phyloP scores from a whole-genome alignment of 805 yeast genomes.

The Lipomyces starkeyi region DNA sequence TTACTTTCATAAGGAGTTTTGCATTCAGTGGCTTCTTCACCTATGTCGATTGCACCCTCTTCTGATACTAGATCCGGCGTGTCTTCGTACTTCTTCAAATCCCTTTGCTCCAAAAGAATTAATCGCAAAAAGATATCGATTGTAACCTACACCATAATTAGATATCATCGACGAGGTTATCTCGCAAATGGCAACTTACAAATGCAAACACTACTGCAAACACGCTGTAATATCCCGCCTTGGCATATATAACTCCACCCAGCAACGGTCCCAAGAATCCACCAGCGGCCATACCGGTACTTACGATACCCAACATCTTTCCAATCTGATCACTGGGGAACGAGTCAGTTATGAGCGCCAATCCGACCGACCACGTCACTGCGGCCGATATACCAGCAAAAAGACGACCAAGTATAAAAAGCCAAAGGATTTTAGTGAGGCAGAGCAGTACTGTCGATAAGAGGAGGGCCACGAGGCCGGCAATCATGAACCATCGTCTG shows the following conservation, averaged over 20 bases:
- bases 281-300: slow-evolving; percentile 43
- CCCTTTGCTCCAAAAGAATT: slow-evolving; percentile 44
- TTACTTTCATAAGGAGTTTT: not conserved
- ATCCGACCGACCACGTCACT: slow-evolving; percentile 48
- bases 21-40: not conserved
- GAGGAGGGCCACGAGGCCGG: slow-evolving; percentile 43
- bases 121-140: slow-evolving; percentile 45
- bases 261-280: slow-evolving; percentile 46
- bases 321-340: slow-evolving; percentile 44
- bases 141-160: slow-evolving; percentile 13
- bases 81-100: slow-evolving; percentile 35
- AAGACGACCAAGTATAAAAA: slow-evolving; percentile 44
- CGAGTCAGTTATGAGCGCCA: slow-evolving; percentile 45
- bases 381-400: slow-evolving; percentile 47
- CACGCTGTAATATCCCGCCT: slow-evolving; percentile 46
- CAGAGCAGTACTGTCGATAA: slow-evolving; percentile 44
- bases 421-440: slow-evolving; percentile 39
- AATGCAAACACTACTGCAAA: slow-evolving; percentile 44
- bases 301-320: slow-evolving; percentile 44
- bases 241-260: slow-evolving; percentile 46
- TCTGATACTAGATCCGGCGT: slow-evolving; percentile 42
- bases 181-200: slow-evolving; percentile 16
- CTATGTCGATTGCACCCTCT: slow-evolving; percentile 33
- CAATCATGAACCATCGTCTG: slow-evolving; percentile 43
- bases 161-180: not conserved